phyloP scores from a whole-genome alignment of 306 rosid species.

The Lotus japonicus region DNA sequence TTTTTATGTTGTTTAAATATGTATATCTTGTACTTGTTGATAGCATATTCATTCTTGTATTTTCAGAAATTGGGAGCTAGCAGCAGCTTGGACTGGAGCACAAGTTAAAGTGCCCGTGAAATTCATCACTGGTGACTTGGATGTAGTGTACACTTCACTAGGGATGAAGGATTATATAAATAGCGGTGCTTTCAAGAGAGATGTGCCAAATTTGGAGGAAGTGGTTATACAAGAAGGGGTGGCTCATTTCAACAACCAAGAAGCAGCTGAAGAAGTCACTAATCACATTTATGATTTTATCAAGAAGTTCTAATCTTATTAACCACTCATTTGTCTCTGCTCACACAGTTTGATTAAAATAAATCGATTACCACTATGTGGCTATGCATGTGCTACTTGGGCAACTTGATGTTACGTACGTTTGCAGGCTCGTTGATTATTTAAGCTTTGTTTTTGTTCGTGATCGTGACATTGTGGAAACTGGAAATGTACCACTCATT shows the following conservation, averaged over 20 bases:
- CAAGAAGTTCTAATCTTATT: neutral
- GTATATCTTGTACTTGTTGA: no score
- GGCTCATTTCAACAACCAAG: constrained; percentile 35
- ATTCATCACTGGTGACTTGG: constrained; percentile 28
- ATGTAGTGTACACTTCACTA: constrained; percentile 18
- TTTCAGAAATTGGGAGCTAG: constrained; percentile 35
- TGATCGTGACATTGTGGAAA: no score
- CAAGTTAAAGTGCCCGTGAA: constrained; percentile 9
- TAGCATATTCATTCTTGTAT: no score
- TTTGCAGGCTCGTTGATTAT: no score
- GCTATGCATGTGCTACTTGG: neutral
- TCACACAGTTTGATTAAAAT: neutral
- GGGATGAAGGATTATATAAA: constrained; percentile 14
- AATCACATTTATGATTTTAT: constrained; percentile 26
- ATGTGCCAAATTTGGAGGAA: constrained; percentile 35
- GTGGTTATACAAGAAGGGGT: constrained; percentile 28
- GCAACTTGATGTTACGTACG: neutral
- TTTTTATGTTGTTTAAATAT: no score
- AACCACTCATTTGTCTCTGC: no score
- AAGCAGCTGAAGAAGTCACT: constrained; percentile 19
- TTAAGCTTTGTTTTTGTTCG: no score
- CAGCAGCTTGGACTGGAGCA: constrained; percentile 27
- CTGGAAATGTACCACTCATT: no score
- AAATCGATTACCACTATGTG: neutral
- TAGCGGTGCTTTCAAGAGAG: constrained; percentile 24